Evolutionary conservation across 2,329 filamentous ascomycete genomes (phyloP).

Genomic region (Myriosclerotinia duriaeana): DNA sequence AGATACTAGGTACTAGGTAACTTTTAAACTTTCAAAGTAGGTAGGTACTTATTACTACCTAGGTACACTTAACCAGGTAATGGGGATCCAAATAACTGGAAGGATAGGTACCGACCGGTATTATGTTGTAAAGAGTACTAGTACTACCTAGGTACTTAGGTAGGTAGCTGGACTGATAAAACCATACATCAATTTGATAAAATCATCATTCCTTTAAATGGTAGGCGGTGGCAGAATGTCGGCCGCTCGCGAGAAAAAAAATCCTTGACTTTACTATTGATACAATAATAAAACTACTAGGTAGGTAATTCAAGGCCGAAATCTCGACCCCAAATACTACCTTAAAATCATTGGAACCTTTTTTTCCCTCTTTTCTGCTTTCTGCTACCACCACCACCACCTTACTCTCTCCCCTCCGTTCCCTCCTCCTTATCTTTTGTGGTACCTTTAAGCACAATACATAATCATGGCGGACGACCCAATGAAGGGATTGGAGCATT

Average conservation of each 20-base stretch:
- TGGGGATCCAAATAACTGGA: too few relatives aligned
- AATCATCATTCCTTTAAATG: background rate
- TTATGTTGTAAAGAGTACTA: too few relatives aligned
- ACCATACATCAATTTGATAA: background rate
- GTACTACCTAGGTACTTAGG: too few relatives aligned
- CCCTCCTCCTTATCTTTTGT: conserved; percentile 13
- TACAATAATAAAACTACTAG: too few relatives aligned
- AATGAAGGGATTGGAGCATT: conserved; percentile 47
- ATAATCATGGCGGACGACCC: conserved; percentile 54
- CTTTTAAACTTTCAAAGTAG: too few relatives aligned
- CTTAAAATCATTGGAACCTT: background rate
- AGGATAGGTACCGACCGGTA: too few relatives aligned
- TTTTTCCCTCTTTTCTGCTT: conserved; percentile 8
- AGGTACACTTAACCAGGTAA: too few relatives aligned
- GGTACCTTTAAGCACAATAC: background rate
- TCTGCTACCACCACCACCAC: background rate
- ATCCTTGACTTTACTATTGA: background rate
- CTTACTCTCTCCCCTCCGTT: conserved; percentile 18
- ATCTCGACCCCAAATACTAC: background rate
- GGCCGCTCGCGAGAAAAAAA: conserved; percentile 17
- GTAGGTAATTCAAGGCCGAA: background rate
- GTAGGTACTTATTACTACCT: too few relatives aligned
- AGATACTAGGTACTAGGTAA: too few relatives aligned
- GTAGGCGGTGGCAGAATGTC: conserved; percentile 16
- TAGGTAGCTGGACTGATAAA: too few relatives aligned